phyloP scores from a whole-genome alignment of 2,329 filamentous ascomycete species.

The Trichoderma brevicompactum region DNA sequence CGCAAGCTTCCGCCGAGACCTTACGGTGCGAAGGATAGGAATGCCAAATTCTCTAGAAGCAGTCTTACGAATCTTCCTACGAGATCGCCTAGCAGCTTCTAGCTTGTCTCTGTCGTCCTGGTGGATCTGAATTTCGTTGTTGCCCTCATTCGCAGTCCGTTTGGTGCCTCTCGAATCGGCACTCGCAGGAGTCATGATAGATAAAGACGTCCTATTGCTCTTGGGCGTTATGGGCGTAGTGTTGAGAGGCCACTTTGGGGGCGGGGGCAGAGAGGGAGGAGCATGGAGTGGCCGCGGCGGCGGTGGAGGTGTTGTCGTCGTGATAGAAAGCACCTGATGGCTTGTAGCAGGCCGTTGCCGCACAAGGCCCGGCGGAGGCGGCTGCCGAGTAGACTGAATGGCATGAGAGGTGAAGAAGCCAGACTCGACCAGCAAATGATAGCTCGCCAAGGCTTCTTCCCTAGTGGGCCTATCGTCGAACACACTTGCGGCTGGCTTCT shows the following conservation, averaged over 20 bases:
- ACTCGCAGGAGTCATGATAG: slow-evolving; percentile 42
- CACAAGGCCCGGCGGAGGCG: slow-evolving; percentile 30
- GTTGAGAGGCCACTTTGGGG: slow-evolving; percentile 38
- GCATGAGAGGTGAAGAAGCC: slow-evolving; percentile 64
- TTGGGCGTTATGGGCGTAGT: slow-evolving; percentile 33
- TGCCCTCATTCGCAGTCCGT: slow-evolving; percentile 42
- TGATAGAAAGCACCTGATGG: slow-evolving; percentile 30
- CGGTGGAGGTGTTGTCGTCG: slow-evolving; percentile 9
- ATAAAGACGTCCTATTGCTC: slow-evolving; percentile 26
- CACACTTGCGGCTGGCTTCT: slow-evolving; percentile 21
- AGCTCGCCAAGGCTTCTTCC: slow-evolving; percentile 61
- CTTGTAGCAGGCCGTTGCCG: slow-evolving; percentile 24
- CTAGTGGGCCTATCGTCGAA: slow-evolving; percentile 38
- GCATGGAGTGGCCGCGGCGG: slow-evolving; percentile 27
- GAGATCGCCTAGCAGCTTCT: slow-evolving; percentile 16
- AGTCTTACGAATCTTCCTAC: slow-evolving; percentile 55
- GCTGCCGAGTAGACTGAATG: slow-evolving; percentile 60
- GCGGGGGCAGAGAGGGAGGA: slow-evolving; percentile 31
- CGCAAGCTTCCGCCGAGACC: slow-evolving; percentile 37
- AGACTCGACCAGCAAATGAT: slow-evolving; percentile 59
- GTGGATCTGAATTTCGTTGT: slow-evolving; percentile 26
- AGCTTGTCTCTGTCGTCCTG: slow-evolving; percentile 26
- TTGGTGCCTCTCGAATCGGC: slow-evolving; percentile 54
- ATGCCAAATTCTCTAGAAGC: slow-evolving; percentile 50
- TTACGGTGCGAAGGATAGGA: slow-evolving; percentile 40